These are phyloP conservation scores for Tremella mesenterica DNA, from an alignment of 768 basidiomycete genomes.

Conservation along the genomic window DNA sequence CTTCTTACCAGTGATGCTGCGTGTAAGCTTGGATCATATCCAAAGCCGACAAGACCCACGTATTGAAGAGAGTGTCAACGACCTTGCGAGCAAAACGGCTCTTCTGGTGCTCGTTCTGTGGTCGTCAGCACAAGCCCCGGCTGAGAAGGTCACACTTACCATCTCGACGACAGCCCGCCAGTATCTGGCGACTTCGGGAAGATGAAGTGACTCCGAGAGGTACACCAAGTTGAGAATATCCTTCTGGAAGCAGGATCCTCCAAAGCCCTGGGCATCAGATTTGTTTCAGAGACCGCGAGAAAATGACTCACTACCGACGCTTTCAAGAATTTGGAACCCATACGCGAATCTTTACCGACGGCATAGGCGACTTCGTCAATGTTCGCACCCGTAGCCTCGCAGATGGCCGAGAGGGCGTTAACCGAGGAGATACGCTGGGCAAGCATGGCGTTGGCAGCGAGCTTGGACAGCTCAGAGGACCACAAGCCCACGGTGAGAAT, in stretches of 20 bases:
- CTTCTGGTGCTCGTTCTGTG: conserved; percentile 89
- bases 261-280: conserved; percentile 59
- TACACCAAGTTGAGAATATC: conserved; percentile 99
- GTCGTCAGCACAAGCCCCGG: not conserved
- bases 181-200: conserved; percentile 94
- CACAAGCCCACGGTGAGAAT: conserved; percentile 94
- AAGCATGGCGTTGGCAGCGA: conserved; percentile 98
- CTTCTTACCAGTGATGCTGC: conserved; percentile 50
- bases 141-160: conserved; percentile 33
- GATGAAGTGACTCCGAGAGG: conserved; percentile 83
- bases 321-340: conserved; percentile 92
- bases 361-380: conserved; percentile 95
- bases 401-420: conserved; percentile 96
- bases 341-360: conserved; percentile 82
- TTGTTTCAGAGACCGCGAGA: not conserved
- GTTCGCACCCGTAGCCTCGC: conserved; percentile 97
- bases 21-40: not conserved
- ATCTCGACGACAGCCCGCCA: conserved; percentile 89
- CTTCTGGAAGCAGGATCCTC: conserved; percentile 98
- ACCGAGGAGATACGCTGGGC: conserved; percentile 97
- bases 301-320: conserved; percentile 40
- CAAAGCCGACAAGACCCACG: conserved; percentile 58
- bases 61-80: conserved; percentile 96
- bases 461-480: conserved; percentile 96
- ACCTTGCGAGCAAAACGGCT: conserved; percentile 88